These are phyloP conservation scores for Diplogelasinospora grovesii DNA, from an alignment of 495 filamentous ascomycete genomes.

Conservation along the genomic window DNA sequence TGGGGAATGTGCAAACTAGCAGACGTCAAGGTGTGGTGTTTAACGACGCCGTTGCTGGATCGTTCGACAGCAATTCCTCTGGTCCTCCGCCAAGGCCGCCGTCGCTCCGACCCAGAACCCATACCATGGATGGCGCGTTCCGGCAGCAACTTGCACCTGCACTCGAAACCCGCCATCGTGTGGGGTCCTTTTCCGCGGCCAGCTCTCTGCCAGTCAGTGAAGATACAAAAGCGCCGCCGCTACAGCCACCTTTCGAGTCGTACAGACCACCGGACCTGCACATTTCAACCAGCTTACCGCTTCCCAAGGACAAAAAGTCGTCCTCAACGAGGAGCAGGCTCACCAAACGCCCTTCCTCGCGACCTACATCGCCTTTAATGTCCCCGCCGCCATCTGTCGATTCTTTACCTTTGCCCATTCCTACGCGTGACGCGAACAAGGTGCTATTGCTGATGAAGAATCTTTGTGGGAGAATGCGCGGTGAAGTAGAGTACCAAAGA, in stretches of 20 bases:
- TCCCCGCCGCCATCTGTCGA: constrained; percentile 44
- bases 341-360: constrained; percentile 42
- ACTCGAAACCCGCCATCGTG: constrained; percentile 39
- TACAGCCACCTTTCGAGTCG: constrained; percentile 31
- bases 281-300: constrained; percentile 14
- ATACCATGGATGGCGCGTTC: constrained; percentile 45
- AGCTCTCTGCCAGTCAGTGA: constrained; percentile 33
- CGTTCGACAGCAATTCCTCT: constrained; percentile 33
- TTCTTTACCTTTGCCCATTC: constrained; percentile 49
- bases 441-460: constrained; percentile 63
- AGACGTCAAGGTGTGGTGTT: constrained; percentile 48
- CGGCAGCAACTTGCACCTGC: constrained; percentile 35
- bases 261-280: constrained; percentile 33
- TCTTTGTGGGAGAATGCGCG: constrained; percentile 63
- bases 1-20: constrained; percentile 13
- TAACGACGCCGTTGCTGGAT: constrained; percentile 38
- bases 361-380: constrained; percentile 42
- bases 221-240: constrained; percentile 29
- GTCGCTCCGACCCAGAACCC: constrained; percentile 43
- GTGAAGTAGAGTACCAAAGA: constrained; percentile 57
- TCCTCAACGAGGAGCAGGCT: constrained; percentile 32
- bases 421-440: constrained; percentile 54
- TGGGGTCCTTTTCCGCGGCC: constrained; percentile 50
- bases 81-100: constrained; percentile 28
- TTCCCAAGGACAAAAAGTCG: constrained; percentile 38